Base-by-base conservation (phyloP, 2,329 filamentous ascomycete species). In the Colletotrichum spinosum region DNA sequence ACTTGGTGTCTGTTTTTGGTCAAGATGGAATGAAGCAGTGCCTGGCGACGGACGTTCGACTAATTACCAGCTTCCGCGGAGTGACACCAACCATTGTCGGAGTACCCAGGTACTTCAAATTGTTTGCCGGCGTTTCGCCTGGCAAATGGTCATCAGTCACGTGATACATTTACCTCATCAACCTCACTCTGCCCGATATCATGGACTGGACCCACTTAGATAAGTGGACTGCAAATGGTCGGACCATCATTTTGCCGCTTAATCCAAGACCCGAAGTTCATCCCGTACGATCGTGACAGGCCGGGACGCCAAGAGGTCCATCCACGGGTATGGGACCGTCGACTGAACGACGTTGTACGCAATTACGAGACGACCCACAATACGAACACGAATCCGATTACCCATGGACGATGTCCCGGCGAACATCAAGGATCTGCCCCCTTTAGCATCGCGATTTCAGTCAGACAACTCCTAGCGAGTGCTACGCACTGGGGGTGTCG, bases 351-450 rank as follows among this genome's bases (percentile, higher is more conserved):
- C 42, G 13, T 44, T 41, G 9, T 41, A 9, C 44, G 35, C 25
- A 15, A 15, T 12, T 46, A 58, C 60, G 54, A 63, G 44, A 45
- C 49, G 33, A 17, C 25, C 55, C 44, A 60, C 13, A 52, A 56
- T 62, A 7, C 62, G 62, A 65, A 65, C 39, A 10, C 62, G 62
- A 65, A 65, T 17, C 49, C 55, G 56, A 65, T 4, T 38, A 52
- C 33, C 61, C 56, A 34, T 64, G 61, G 41, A 49, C 45, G 55
- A 57, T 50, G 55, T 17, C 46, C 55, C 38, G 44, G 42, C 42
- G 38, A 63, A 58, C 48, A 63, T 39, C 56, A 50, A 49, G 48
- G 50, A 55, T 65, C 61, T 42, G 57, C 62, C 41, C 48, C 39
- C 33, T 46, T 12, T 52, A 55, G 35, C 39, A 37, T 46, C 51